Base-by-base conservation (phyloP, 2,329 filamentous ascomycete species). In the Cordyceps militaris region DNA sequence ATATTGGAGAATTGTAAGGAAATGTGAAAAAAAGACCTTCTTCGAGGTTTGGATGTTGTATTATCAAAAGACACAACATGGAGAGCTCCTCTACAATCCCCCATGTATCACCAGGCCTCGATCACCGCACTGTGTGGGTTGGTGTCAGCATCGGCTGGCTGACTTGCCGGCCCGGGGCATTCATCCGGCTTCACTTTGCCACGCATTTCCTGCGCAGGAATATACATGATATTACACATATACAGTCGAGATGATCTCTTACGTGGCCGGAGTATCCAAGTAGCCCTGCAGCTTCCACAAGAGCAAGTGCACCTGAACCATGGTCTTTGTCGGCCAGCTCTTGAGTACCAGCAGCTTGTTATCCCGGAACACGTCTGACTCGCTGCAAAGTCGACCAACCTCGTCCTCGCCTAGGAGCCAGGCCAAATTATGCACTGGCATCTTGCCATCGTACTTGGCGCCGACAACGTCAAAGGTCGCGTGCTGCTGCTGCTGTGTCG, bases 241-340 rank as follows among this genome's bases (percentile, higher is more conserved):
- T 55, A 55, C 28, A 55, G 30, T n/a, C 13, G 14, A 36, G 7
- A 7, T 4, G 19, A 7, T n/a, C 14, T 23, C 4, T 16, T 32
- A 55, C 36, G 21, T 11, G 4, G 36, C 13, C 10, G 54, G 46
- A 19, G 7, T 14, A 21, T 57, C 46, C 23, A 83, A 48, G 63
- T 81, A 86, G 1, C 81, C 81, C 60, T 85, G 79, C 9, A 86
- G 66, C 60, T 77, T 79, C 83, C 83, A 86, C 8, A 86, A 70
- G 55, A 76, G 71, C 56, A 76, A 58, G 66, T 83, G 79, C 47
- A 83, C 50, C 14, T 72, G 66, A 23, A 73, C 65, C 8, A 76
- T 79, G 38, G 71, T 69, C 46, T 62, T 60, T 63, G 70, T 63
- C 69, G 71, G 60, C 69, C 71, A 66, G 38, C 67, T 64, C 49